These are phyloP conservation scores for Crithidia acanthocephali DNA, from an alignment of 208 protist species.

Conservation along the genomic window DNA sequence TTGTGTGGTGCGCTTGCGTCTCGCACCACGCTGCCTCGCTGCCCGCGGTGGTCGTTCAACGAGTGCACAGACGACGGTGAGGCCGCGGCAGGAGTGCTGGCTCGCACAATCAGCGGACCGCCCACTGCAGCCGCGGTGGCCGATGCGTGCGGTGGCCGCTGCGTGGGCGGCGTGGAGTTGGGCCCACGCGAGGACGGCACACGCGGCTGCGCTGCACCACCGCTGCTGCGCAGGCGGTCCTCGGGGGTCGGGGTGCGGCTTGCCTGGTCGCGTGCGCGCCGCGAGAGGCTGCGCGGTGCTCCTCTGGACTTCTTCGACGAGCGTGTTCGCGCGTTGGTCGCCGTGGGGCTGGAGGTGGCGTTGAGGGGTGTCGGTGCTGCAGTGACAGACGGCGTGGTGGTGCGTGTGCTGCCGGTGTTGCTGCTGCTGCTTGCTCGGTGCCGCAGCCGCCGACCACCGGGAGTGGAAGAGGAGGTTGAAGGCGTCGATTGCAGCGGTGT, in stretches of 20 bases:
- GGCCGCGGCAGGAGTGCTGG: not conserved
- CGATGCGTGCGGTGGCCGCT: not conserved
- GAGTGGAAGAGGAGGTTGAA: not conserved
- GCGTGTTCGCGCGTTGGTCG: not conserved
- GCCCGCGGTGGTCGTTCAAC: not conserved
- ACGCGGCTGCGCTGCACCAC: not conserved
- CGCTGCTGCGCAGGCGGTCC: not conserved
- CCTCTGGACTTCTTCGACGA: not conserved
- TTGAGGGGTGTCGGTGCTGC: not conserved
- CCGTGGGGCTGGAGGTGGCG: not conserved
- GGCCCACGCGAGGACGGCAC: conserved; percentile 2
- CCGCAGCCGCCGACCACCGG: not conserved
- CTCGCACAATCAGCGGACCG: conserved; percentile 12
- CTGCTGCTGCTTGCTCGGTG: not conserved
- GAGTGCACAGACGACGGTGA: conserved; percentile 3
- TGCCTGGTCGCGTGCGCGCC: conserved; percentile 1
- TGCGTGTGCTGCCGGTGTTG: not conserved
- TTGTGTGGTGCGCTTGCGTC: not conserved
- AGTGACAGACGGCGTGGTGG: conserved; percentile 3
- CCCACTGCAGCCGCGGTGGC: not conserved
- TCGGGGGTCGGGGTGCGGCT: conserved; percentile 10
- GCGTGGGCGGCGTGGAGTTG: not conserved
- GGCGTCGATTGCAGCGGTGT: not conserved
- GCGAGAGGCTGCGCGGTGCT: conserved; percentile 11
- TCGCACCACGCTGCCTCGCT: not conserved